Evolutionary conservation across 1,284 basidiomycete genomes (phyloP).

Genomic region (Gomphus bonarii): DNA sequence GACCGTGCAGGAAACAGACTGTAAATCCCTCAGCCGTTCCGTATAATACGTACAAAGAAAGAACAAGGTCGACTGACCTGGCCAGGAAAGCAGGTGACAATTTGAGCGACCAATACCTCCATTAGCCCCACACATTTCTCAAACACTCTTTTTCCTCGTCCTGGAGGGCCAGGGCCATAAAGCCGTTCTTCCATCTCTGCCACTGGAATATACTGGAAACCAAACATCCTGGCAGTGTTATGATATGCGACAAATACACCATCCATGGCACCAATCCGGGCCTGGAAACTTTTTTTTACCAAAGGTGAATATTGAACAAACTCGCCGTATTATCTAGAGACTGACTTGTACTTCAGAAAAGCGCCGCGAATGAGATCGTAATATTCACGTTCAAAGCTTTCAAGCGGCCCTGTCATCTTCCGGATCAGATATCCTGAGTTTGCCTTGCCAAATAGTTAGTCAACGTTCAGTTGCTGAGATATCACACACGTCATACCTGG

Average conservation of each 20-base stretch:
- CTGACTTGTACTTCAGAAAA: conserved; percentile 87
- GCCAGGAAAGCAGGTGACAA: conserved; percentile 53
- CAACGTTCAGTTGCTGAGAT: background rate
- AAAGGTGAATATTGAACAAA: background rate
- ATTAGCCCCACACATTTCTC: conserved; percentile 65
- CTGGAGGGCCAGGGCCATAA: conserved; percentile 48
- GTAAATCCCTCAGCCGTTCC: background rate
- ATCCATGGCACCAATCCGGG: conserved; percentile 94
- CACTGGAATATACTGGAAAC: conserved; percentile 89
- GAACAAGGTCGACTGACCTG: conserved; percentile 36
- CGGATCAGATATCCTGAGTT: conserved; percentile 72
- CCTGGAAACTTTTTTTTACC: conserved; percentile 79
- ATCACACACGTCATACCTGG: conserved; percentile 34
- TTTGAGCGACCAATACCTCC: conserved; percentile 59
- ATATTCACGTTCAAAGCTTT: conserved; percentile 84
- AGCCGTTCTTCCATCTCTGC: conserved; percentile 81
- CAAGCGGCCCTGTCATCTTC: conserved; percentile 44
- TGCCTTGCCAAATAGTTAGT: conserved; percentile 27
- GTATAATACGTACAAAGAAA: background rate
- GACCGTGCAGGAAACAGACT: conserved; percentile 5
- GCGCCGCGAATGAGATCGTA: conserved; percentile 90
- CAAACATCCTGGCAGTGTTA: conserved; percentile 82
- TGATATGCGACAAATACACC: conserved; percentile 94
- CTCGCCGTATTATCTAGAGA: background rate
- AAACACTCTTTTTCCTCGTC: conserved; percentile 69